phyloP scores from a whole-genome alignment of 2,329 filamentous ascomycete genomes.

The Trichoderma endophyticum region DNA sequence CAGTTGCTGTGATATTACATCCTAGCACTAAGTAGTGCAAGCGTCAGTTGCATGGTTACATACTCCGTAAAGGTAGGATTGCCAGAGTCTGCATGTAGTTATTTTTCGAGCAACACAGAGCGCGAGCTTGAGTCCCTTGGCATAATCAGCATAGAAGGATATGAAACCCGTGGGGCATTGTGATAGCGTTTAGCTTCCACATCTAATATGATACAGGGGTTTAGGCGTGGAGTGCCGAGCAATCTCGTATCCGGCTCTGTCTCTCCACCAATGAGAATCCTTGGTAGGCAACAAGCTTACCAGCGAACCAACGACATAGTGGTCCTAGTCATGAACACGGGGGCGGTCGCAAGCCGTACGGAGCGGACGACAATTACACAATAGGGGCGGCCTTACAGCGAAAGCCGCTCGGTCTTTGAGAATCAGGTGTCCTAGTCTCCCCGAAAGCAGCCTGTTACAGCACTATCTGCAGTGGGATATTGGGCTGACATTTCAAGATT shows the following conservation, averaged over 20 bases:
- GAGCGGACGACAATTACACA: background rate
- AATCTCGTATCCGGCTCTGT: conserved; percentile 3
- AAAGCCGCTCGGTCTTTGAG: background rate
- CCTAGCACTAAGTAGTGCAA: background rate
- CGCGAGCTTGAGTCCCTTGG: background rate
- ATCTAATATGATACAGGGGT: conserved; percentile 5
- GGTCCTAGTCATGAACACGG: background rate
- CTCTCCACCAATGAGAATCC: background rate
- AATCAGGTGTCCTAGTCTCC: background rate
- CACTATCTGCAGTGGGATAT: background rate
- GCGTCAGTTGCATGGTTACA: background rate
- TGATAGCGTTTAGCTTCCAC: background rate
- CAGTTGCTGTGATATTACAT: background rate
- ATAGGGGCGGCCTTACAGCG: background rate
- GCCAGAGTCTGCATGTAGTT: background rate
- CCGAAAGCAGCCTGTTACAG: background rate
- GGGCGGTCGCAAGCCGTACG: background rate
- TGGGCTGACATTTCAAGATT: background rate
- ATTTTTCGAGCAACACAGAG: background rate
- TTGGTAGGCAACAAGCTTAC: background rate
- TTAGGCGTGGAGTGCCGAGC: background rate
- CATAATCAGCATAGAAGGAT: background rate
- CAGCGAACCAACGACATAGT: background rate
- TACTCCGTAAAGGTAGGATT: background rate
- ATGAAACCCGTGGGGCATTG: background rate